phyloP scores from a whole-genome alignment of 1,139 yeast genomes.

The Yamadazyma diddensiae region DNA sequence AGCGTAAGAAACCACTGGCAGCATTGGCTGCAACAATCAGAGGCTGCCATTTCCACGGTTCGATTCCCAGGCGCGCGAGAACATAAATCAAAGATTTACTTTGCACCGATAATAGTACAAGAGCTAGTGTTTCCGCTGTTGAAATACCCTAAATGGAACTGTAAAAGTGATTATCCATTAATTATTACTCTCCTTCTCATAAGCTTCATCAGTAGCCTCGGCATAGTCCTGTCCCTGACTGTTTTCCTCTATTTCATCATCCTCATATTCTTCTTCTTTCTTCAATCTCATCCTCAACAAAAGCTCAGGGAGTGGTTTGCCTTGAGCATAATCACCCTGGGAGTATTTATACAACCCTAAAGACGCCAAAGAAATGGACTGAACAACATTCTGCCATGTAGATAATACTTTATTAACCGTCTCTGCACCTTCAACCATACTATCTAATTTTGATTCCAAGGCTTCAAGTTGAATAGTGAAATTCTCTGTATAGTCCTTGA shows the following conservation, averaged over 20 bases:
- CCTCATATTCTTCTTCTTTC: slow-evolving; percentile 18
- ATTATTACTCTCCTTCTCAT: not conserved
- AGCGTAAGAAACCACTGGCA: too few relatives aligned
- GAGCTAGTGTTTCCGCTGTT: too few relatives aligned
- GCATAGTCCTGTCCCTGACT: slow-evolving; percentile 1
- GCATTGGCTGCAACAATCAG: too few relatives aligned
- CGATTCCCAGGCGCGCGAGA: too few relatives aligned
- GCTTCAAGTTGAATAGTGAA: slow-evolving; percentile 48
- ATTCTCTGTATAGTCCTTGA: slow-evolving; percentile 45
- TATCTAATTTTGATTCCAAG: slow-evolving; percentile 46
- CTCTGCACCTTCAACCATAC: slow-evolving; percentile 57
- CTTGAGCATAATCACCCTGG: slow-evolving; percentile 42
- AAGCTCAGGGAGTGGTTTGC: slow-evolving; percentile 46
- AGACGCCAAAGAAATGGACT: slow-evolving; percentile 67
- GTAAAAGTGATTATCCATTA: too few relatives aligned
- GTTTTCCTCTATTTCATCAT: slow-evolving; percentile 1
- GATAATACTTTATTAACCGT: slow-evolving; percentile 54
- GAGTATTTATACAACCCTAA: slow-evolving; percentile 50
- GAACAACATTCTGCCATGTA: slow-evolving; percentile 69
- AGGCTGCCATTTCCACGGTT: too few relatives aligned
- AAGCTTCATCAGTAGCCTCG: slow-evolving; percentile 4
- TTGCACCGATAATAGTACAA: too few relatives aligned
- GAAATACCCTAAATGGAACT: too few relatives aligned
- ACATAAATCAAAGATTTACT: too few relatives aligned
- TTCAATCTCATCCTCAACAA: slow-evolving; percentile 63